Evolutionary conservation across 441 rosid species (phyloP).

Genomic region (Pelargonium fulgidum): DNA sequence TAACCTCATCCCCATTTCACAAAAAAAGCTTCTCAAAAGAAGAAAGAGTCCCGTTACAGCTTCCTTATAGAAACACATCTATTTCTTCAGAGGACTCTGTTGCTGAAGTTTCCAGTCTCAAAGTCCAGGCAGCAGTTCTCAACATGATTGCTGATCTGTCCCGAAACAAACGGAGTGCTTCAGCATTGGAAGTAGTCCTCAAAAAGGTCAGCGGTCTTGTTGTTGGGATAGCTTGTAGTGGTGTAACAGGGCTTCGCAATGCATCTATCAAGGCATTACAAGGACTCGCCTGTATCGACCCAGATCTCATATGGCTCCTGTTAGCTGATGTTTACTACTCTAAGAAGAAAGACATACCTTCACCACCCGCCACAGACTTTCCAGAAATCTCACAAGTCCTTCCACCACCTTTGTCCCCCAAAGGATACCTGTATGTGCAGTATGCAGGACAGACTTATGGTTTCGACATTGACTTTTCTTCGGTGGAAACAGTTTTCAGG

Average conservation of each 20-base stretch:
- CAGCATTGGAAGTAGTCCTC: constrained; percentile 61
- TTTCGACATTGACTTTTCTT: constrained; percentile 52
- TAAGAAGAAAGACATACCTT: constrained; percentile 44
- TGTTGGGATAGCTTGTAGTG: constrained; percentile 77
- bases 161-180: constrained; percentile 51
- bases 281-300: constrained; percentile 71
- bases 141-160: constrained; percentile 71
- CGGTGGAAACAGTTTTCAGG: constrained; percentile 54
- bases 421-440: constrained; percentile 53
- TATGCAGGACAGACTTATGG: constrained; percentile 78
- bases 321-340: constrained; percentile 77
- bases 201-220: constrained; percentile 81
- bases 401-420: constrained; percentile 42
- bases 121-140: constrained; percentile 72
- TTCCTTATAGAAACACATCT: constrained; percentile 58
- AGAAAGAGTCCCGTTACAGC: constrained; percentile 44
- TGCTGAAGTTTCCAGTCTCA: constrained; percentile 70
- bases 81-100: constrained; percentile 39
- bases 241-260: constrained; percentile 57
- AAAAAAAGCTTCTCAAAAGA: constrained; percentile 40
- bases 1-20: constrained; percentile 60
- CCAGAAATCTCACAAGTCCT: constrained; percentile 40
- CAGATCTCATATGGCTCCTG: constrained; percentile 90
- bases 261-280: constrained; percentile 59
- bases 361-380: constrained; percentile 47